phyloP scores from a whole-genome alignment of 1,284 basidiomycete species.

The Volvariella surrecta region DNA sequence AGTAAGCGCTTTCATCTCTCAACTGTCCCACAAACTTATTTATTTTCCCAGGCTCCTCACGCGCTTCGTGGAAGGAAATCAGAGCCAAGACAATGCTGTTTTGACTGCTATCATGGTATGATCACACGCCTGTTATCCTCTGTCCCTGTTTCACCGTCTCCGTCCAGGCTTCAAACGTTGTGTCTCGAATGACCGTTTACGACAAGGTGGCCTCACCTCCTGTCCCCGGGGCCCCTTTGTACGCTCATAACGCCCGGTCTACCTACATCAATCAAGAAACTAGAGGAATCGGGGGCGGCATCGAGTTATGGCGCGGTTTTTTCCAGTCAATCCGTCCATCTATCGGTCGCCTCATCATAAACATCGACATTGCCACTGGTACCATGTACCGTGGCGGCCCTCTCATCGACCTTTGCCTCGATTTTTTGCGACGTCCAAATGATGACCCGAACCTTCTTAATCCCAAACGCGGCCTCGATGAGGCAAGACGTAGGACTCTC shows the following conservation, averaged over 20 bases:
- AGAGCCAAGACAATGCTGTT: slow-evolving; percentile 55
- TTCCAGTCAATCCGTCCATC: slow-evolving; percentile 67
- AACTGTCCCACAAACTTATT: not conserved
- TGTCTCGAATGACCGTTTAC: slow-evolving; percentile 63
- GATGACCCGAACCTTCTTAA: slow-evolving; percentile 28
- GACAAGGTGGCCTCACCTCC: slow-evolving; percentile 20
- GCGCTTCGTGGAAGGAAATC: slow-evolving; percentile 52
- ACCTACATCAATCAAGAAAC: slow-evolving; percentile 59
- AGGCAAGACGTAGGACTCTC: slow-evolving; percentile 43
- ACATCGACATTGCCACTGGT: slow-evolving; percentile 69
- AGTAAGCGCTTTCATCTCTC: slow-evolving; percentile 25
- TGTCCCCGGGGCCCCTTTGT: slow-evolving; percentile 13
- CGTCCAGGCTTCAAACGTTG: slow-evolving; percentile 57
- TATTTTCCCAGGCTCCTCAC: slow-evolving; percentile 39
- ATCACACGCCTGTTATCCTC: slow-evolving; percentile 1
- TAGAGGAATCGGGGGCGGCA: slow-evolving; percentile 47
- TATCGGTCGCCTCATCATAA: slow-evolving; percentile 54
- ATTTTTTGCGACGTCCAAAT: slow-evolving; percentile 33
- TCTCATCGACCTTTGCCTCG: slow-evolving; percentile 44
- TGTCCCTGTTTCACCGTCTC: not conserved
- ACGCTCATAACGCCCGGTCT: slow-evolving; percentile 63
- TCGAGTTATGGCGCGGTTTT: slow-evolving; percentile 63
- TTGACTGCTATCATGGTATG: slow-evolving; percentile 58
- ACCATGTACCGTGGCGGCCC: slow-evolving; percentile 53
- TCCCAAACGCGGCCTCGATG: slow-evolving; percentile 33